Percentiles rank a stretch among this genome's conserved stretches.
These are phyloP conservation scores for Pythium pectinolyticum DNA, from an alignment of 352 stramenopile species.

Conservation along the genomic window DNA sequence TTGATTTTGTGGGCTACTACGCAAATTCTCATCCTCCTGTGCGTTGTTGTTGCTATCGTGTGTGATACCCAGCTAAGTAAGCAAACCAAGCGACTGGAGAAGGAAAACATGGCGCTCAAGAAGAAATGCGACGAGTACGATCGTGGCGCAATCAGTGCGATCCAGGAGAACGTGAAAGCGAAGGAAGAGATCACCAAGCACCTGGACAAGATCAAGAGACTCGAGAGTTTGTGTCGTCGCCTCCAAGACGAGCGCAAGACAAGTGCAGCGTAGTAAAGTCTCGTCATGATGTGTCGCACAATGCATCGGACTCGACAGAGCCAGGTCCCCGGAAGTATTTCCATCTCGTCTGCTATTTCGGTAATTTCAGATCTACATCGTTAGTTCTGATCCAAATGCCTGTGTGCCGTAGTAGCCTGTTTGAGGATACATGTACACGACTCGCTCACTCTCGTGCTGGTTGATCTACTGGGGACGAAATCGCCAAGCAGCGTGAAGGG, in stretches of 20 bases:
- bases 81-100: constrained; percentile 85
- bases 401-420: too few species aligned
- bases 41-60: not conserved
- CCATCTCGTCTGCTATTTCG: constrained; percentile 15
- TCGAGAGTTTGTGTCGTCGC: constrained; percentile 79
- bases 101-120: constrained; percentile 75
- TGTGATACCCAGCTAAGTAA: constrained; percentile 55
- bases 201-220: constrained; percentile 81
- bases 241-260: constrained; percentile 80
- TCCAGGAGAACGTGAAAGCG: constrained; percentile 71
- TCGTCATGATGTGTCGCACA: too few species aligned
- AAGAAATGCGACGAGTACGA: constrained; percentile 87
- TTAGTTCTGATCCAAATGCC: not conserved
- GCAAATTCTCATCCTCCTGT: too few species aligned
- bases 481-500: too few species aligned
- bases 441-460: too few species aligned
- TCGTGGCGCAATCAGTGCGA: constrained; percentile 62
- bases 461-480: too few species aligned
- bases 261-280: constrained; percentile 13
- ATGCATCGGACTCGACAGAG: too few species aligned
- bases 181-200: constrained; percentile 67
- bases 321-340: not conserved
- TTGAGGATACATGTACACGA: too few species aligned
- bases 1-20: too few species aligned
- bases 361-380: constrained; percentile 10